Percentiles rank a stretch among this genome's conserved stretches.
Conservation (phyloP, 345 rosid genomes). For the Raphanus raphanistrum region DNA sequence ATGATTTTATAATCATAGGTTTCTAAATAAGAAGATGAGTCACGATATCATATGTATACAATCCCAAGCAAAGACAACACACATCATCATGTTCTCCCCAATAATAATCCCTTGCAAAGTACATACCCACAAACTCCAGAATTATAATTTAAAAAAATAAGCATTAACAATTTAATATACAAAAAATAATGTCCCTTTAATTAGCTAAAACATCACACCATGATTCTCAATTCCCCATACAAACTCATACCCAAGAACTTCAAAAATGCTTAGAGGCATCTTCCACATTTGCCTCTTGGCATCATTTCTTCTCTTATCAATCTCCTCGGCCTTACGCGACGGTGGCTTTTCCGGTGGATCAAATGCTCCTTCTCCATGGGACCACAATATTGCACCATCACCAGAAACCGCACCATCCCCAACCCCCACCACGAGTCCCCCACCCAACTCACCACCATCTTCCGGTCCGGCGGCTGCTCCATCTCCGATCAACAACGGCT, state of each 20-base stretch:
- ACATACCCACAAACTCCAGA: constrained; percentile 29
- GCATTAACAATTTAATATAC: not conserved
- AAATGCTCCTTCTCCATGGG: constrained; percentile 22
- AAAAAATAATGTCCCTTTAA: constrained; percentile 20
- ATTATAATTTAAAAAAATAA: not conserved
- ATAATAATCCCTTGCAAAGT: constrained; percentile 34
- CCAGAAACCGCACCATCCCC: constrained; percentile 11
- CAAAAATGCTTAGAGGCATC: constrained; percentile 33
- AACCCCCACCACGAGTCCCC: not conserved
- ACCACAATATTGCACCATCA: constrained; percentile 5
- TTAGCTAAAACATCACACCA: constrained; percentile 37
- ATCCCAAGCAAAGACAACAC: constrained; percentile 46
- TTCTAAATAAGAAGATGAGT: constrained; percentile 21
- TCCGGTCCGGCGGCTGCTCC: not conserved
- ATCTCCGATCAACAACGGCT: constrained; percentile 18
- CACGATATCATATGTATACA: constrained; percentile 34
- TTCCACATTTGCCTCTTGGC: constrained; percentile 38
- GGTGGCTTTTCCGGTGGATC: not conserved
- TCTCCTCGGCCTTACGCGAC: constrained; percentile 18
- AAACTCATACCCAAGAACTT: constrained; percentile 27
- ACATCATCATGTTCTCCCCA: constrained; percentile 41
- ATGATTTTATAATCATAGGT: constrained; percentile 25
- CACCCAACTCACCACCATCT: constrained; percentile 8
- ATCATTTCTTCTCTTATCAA: constrained; percentile 20
- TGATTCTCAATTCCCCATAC: constrained; percentile 36